Evolutionary conservation across 176 grass and related monocot species (phyloP), one percentile per base, ranked within the genome.

Genomic region (Cenchrus purpureus): DNA sequence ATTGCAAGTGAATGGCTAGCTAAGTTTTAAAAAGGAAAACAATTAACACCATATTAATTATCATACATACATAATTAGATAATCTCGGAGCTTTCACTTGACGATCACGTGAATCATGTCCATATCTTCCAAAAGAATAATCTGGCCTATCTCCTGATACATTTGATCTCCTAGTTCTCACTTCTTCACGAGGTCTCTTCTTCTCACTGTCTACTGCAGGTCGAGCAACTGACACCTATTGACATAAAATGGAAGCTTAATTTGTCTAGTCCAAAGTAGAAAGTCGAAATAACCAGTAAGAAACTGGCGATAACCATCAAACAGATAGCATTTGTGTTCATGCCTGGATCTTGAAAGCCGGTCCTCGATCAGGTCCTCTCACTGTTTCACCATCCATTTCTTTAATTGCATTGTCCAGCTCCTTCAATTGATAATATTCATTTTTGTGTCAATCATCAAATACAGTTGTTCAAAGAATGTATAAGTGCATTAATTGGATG

Each of bases 361-460:
- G 89, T 56, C 94, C 94, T 90, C 71, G 82, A 71, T 85, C 44
- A 73, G 92, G 92, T 73, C 90, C 92, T 42, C 78, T 28, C 67
- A 97, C 86, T 58, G 56, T 94, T 92, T 90, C 87, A 44, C 92
- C 92, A 90, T 97, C 86, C 89, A 97, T 89, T 92, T 92, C 92
- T 83, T 86, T 86, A 73, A 97, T 94, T 59, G 87, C 94, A 68
- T 84, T 64, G 52, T 97, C 92, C 32, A 92, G 84, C 4, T 80
- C 90, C 94, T 97, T 77, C 75, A 49, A 52, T 78, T 7, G 22
- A 84, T 37, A 84, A 81, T 74, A 61, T 37, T 45, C 15, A 71
- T 25, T 57, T 82, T 25, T 57, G 43, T 16, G 20, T 7, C 7
- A 42, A 70, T 58, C 34, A 69, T 45, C 7, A 16, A 55, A 69